These are phyloP conservation scores for Paecilomyces sp. DNA, from an alignment of 2,329 filamentous ascomycete species.

Conservation along the genomic window DNA sequence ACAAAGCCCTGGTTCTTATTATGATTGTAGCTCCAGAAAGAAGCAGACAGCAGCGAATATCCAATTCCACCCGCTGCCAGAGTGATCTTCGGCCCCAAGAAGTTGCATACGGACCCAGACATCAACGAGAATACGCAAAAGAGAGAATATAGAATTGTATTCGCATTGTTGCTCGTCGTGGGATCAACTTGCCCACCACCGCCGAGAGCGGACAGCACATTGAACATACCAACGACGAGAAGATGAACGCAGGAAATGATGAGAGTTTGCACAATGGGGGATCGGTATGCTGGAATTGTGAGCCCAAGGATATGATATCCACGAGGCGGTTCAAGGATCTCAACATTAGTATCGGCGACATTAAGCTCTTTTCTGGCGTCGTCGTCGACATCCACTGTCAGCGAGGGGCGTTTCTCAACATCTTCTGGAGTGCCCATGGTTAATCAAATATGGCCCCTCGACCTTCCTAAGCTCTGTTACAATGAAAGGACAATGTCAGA, in stretches of 20 bases:
- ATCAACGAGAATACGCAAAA: slow-evolving; percentile 10
- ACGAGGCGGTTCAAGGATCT: slow-evolving; percentile 2
- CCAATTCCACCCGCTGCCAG: slow-evolving; percentile 67
- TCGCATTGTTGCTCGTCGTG: slow-evolving; percentile 10
- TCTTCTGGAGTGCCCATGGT: not conserved
- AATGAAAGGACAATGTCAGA: not conserved
- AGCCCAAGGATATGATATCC: slow-evolving; percentile 8
- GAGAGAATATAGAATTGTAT: slow-evolving; percentile 10
- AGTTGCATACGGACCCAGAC: slow-evolving; percentile 58
- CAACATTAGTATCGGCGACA: not conserved
- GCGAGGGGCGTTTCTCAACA: not conserved
- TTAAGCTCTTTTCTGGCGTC: slow-evolving; percentile 1
- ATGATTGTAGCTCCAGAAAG: slow-evolving; percentile 65
- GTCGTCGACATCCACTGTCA: not conserved
- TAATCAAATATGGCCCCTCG: not conserved
- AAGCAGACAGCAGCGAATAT: slow-evolving; percentile 67
- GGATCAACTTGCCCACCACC: slow-evolving; percentile 12
- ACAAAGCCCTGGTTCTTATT: slow-evolving; percentile 62
- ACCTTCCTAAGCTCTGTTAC: not conserved
- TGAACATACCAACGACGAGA: slow-evolving; percentile 13
- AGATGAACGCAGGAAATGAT: slow-evolving; percentile 11
- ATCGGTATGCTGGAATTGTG: slow-evolving; percentile 9
- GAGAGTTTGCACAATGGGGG: slow-evolving; percentile 9
- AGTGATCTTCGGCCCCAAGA: slow-evolving; percentile 61
- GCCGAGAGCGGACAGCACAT: slow-evolving; percentile 11